Percentiles rank a stretch among this genome's conserved stretches.
Evolutionary conservation across 257 asterid genomes (phyloP).

Genomic region (Pogostemon cablin): DNA sequence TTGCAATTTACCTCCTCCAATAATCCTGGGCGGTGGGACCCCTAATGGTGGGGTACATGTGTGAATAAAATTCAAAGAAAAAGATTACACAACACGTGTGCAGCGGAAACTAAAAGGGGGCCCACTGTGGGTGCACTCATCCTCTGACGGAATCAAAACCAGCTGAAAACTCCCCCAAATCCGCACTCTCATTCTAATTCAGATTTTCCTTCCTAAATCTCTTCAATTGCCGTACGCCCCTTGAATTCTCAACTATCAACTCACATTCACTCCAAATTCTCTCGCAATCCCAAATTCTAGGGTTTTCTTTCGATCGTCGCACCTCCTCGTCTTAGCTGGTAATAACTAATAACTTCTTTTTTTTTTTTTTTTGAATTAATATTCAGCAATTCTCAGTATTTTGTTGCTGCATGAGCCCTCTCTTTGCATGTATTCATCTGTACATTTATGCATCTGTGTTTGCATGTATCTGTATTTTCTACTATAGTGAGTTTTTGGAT

Average conservation of each 20-base stretch:
- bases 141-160: slow-evolving; percentile 24
- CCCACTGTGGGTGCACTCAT: slow-evolving; percentile 19
- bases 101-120: not conserved
- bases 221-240: slow-evolving; percentile 19
- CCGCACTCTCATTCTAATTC: not conserved
- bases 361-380: not conserved
- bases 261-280: slow-evolving; percentile 30
- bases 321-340: slow-evolving; percentile 34
- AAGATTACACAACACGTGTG: slow-evolving; percentile 33
- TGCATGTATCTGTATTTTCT: slow-evolving; percentile 24
- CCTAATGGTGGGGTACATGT: too few relatives aligned
- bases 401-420: slow-evolving; percentile 24
- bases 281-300: slow-evolving; percentile 33
- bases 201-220: slow-evolving; percentile 21
- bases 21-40: too few relatives aligned
- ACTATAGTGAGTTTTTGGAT: slow-evolving; percentile 24
- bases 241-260: not conserved
- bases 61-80: not conserved
- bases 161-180: slow-evolving; percentile 27
- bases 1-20: too few relatives aligned
- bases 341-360: not conserved
- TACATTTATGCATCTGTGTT: slow-evolving; percentile 21
- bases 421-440: slow-evolving; percentile 26
- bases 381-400: slow-evolving; percentile 7
- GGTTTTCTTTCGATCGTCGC: slow-evolving; percentile 34